phyloP scores from a whole-genome alignment of 345 rosid species.

The Dovyalis caffra region DNA sequence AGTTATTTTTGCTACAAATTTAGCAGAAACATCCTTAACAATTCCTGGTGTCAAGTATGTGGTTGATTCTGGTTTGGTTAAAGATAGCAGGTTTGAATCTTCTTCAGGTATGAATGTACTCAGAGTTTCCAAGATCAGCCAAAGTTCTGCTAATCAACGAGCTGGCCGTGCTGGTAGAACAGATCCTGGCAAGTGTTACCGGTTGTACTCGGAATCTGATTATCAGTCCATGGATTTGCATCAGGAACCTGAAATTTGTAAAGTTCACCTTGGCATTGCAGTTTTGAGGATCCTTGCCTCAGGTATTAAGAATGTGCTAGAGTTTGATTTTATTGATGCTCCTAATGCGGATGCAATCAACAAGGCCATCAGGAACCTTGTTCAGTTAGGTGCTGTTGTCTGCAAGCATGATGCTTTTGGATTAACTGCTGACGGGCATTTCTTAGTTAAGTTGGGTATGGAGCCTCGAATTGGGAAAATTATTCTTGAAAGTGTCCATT shows the following conservation, averaged over 20 bases:
- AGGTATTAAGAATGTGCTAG: constrained; percentile 53
- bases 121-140: constrained; percentile 62
- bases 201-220: constrained; percentile 58
- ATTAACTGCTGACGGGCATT: constrained; percentile 61
- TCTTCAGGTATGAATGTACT: constrained; percentile 82
- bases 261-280: constrained; percentile 93
- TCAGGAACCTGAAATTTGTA: constrained; percentile 83
- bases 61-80: constrained; percentile 82
- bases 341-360: constrained; percentile 67
- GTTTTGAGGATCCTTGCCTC: constrained; percentile 78
- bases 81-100: constrained; percentile 76
- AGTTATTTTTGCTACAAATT: constrained; percentile 84
- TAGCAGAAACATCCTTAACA: constrained; percentile 96
- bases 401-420: constrained; percentile 40
- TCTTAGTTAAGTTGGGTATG: constrained; percentile 76
- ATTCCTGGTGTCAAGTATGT: constrained; percentile 92
- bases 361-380: constrained; percentile 68
- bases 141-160: constrained; percentile 86
- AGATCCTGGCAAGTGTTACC: constrained; percentile 79
- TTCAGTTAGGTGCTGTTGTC: constrained; percentile 72
- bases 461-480: constrained; percentile 92
- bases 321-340: constrained; percentile 86
- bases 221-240: constrained; percentile 58
- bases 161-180: constrained; percentile 99
- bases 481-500: constrained; percentile 52